Base-by-base conservation (phyloP, 805 yeast species). In the Ogataea nakhonphanomensis region DNA sequence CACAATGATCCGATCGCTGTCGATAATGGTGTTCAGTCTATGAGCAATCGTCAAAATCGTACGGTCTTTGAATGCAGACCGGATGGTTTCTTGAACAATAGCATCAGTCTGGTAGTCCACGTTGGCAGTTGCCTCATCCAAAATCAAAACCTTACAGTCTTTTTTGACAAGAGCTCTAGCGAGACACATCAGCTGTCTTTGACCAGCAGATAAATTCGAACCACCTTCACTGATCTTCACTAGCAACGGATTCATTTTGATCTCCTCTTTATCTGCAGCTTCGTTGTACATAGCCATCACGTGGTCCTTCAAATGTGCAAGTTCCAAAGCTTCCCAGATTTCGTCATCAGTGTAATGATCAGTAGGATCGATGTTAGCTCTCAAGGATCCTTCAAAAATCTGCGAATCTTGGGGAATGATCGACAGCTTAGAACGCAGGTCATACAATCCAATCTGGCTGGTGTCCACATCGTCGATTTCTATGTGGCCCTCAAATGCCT, bases 361-460 rank as follows among this genome's bases (percentile, higher is more conserved):
- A 2, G 84, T 78, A 20, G 98, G 98, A 61, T 91, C 98, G 51
- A 91, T 71, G 60, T 89, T 89, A 34, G 86, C 84, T 53, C 96
- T 73, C 9, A 89, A 67, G 0, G 93, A 74, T 26, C 96, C 96
- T 65, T 86, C 86, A 58, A 90, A 83, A 7, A 87, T 87, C 61
- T 90, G 96, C 0, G 96, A 84, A 61, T 89, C 97, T 62, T 89
- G 96, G 2, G 97, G 97, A 49, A 89, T 89, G 49, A 89, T 90
- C 2, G 93, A 82, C 33, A 89, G 65, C 45, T 77, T 74, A 27
- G 80, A 80, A 57, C 97, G 76, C 54, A 89, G 69, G 57, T 89
- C 96, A 47, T 68, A 71, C 36, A 89, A 68, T 3, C 96, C 96
- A 42, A 89, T 74, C 21, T 68, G 55, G 33, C 78, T 67, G 5